These are phyloP conservation scores for Phytophthora pini DNA, from an alignment of 352 stramenopile genomes.

Conservation along the genomic window DNA sequence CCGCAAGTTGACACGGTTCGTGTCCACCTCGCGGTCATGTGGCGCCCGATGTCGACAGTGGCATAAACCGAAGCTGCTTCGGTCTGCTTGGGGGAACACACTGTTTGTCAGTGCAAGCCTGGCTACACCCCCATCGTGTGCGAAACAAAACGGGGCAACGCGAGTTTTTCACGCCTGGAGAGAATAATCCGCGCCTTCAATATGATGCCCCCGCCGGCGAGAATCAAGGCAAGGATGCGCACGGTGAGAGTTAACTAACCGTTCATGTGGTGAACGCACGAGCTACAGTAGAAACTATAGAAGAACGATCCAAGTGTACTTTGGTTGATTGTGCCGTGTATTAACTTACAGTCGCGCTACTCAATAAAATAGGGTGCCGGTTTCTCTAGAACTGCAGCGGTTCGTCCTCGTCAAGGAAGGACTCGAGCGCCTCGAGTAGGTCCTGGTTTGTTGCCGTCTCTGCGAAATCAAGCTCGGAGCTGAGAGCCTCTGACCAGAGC, in stretches of 20 bases:
- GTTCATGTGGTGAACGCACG: no score
- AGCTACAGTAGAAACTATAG: neutral
- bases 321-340: conserved; percentile 7
- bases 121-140: conserved; percentile 15
- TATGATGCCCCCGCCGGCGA: conserved; percentile 17
- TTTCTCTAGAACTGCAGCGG: conserved; percentile 22
- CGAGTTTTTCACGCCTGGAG: conserved; percentile 13
- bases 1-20: conserved; percentile 21
- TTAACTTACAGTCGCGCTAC: conserved; percentile 26
- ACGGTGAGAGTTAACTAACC: no score
- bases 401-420: conserved; percentile 44
- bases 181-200: conserved; percentile 13
- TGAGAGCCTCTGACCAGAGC: conserved; percentile 29
- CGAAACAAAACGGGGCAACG: conserved; percentile 12
- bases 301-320: neutral
- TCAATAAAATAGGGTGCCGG: conserved; percentile 37
- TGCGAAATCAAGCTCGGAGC: conserved; percentile 11
- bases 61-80: conserved; percentile 5
- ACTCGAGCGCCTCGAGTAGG: conserved; percentile 47
- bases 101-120: neutral
- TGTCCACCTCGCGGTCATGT: conserved; percentile 21
- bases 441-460: conserved; percentile 36
- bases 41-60: conserved; percentile 8
- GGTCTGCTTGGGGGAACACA: no score
- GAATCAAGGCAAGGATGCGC: neutral